These are phyloP conservation scores for Trifolium fragiferum DNA, from an alignment of 306 rosid genomes.

Conservation along the genomic window DNA sequence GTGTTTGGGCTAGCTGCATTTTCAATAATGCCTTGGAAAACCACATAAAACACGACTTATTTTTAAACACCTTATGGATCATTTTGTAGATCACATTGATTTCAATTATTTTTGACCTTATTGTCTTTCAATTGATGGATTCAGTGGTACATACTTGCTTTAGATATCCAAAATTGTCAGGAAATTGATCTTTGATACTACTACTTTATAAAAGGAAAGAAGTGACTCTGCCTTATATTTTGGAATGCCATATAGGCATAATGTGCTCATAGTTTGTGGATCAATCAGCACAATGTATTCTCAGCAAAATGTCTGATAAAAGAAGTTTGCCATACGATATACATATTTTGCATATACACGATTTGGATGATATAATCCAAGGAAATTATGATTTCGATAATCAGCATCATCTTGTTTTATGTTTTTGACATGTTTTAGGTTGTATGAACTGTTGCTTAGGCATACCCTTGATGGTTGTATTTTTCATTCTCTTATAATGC, in stretches of 20 bases:
- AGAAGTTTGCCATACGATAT: not conserved
- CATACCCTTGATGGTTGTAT: not conserved
- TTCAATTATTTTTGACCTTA: not conserved
- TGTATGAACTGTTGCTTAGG: not conserved
- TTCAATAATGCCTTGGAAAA: not conserved
- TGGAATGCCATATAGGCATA: constrained; percentile 1
- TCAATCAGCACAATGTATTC: not conserved
- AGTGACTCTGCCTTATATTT: not conserved
- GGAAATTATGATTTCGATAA: not conserved
- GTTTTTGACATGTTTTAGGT: constrained; percentile 13
- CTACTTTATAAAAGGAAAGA: constrained; percentile 5
- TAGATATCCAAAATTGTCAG: not conserved
- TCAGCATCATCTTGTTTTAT: not conserved
- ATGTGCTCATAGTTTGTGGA: not conserved
- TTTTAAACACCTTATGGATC: not conserved
- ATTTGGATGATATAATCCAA: no score
- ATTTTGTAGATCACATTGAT: constrained; percentile 1
- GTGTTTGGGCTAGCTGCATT: not conserved
- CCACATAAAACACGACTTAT: no score
- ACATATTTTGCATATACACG: not conserved
- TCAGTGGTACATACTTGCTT: not conserved
- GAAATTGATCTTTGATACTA: not conserved
- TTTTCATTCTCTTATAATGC: not conserved
- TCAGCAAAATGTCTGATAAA: not conserved
- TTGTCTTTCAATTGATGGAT: constrained; percentile 10